Conservation (phyloP, 139 green algal species). For the Haematococcus sp. region DNA sequence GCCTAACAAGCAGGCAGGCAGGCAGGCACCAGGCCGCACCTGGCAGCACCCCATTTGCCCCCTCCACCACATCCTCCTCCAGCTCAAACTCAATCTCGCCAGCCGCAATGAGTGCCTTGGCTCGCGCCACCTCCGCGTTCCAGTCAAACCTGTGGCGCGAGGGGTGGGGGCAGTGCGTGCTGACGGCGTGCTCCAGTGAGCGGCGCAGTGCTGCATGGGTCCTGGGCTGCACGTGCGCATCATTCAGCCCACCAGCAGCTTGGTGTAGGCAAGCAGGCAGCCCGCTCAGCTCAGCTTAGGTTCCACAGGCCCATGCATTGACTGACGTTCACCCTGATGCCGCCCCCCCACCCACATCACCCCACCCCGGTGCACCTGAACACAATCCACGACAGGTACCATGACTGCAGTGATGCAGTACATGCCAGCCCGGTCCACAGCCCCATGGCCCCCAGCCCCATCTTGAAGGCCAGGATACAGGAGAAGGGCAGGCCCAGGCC, state of each 20-base stretch:
- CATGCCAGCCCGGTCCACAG: constrained; percentile 63
- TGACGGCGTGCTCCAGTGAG: too few relatives aligned
- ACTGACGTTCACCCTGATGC: too few relatives aligned
- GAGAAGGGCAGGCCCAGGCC: constrained; percentile 55
- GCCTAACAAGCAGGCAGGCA: too few relatives aligned
- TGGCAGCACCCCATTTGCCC: constrained; percentile 7
- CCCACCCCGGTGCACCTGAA: constrained; percentile 45
- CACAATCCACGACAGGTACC: constrained; percentile 40
- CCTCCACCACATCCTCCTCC: constrained; percentile 27
- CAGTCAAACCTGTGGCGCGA: constrained; percentile 42
- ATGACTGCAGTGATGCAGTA: constrained; percentile 52
- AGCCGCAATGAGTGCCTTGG: constrained; percentile 47
- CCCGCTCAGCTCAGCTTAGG: too few relatives aligned
- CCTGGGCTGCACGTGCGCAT: too few relatives aligned
- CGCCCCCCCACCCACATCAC: neutral
- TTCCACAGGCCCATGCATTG: too few relatives aligned
- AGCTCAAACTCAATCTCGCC: constrained; percentile 54
- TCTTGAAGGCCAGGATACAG: constrained; percentile 56
- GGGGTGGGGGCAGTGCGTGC: neutral
- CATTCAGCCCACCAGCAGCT: too few relatives aligned
- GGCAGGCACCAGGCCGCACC: neutral
- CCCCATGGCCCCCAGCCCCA: constrained; percentile 50
- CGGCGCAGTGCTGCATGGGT: too few relatives aligned
- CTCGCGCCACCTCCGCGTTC: constrained; percentile 36
- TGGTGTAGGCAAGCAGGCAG: too few relatives aligned